phyloP scores from a whole-genome alignment of 768 basidiomycete genomes.

The Mycena maculata region DNA sequence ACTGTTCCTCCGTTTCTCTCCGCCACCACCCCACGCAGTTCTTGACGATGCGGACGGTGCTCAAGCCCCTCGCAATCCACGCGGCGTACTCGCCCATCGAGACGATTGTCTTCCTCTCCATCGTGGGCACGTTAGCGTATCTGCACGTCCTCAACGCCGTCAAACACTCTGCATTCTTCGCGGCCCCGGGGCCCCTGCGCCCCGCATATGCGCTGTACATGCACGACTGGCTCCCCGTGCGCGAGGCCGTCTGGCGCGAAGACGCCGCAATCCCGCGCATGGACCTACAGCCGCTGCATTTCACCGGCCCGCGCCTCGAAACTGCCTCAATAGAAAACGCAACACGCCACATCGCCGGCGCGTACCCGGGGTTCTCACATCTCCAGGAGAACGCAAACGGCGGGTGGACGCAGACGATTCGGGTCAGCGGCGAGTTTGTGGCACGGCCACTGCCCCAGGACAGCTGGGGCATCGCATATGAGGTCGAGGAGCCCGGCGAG shows the following conservation, averaged over 20 bases:
- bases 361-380: constrained; percentile 18
- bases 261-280: constrained; percentile 52
- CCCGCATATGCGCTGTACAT: constrained; percentile 68
- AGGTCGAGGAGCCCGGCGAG: constrained; percentile 55
- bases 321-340: constrained; percentile 51
- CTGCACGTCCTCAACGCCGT: constrained; percentile 93
- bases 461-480: constrained; percentile 35
- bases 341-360: constrained; percentile 29
- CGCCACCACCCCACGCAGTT: no score
- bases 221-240: constrained; percentile 72
- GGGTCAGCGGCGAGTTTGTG: constrained; percentile 61
- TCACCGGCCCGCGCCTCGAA: constrained; percentile 58
- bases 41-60: constrained; percentile 67
- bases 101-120: constrained; percentile 89
- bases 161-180: constrained; percentile 87
- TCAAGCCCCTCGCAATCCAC: constrained; percentile 76
- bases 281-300: constrained; percentile 81
- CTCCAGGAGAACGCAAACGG: neutral
- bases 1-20: no score
- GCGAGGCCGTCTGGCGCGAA: constrained; percentile 65
- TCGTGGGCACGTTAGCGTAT: constrained; percentile 92
- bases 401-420: constrained; percentile 44
- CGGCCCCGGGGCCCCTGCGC: constrained; percentile 62
- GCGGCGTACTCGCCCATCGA: constrained; percentile 86
- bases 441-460: constrained; percentile 27